Evolutionary conservation across 352 stramenopile genomes (phyloP).

Genomic region (Pythium monospermum): DNA sequence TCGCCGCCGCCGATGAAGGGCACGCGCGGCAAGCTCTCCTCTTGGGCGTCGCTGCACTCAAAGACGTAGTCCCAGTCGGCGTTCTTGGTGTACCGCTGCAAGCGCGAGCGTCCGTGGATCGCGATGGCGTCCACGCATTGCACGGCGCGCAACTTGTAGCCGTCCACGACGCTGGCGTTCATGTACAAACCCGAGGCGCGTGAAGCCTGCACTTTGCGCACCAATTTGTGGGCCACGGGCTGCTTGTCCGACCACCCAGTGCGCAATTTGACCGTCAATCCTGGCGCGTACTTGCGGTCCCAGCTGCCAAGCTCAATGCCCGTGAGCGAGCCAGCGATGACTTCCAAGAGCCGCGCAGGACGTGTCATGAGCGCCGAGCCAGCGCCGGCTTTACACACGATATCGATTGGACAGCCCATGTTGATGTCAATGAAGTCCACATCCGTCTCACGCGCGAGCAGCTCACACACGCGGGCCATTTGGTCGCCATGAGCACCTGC

Average conservation of each 20-base stretch:
- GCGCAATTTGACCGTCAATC: constrained; percentile 98
- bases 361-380: constrained; percentile 94
- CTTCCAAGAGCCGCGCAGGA: constrained; percentile 83
- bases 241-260: constrained; percentile 96
- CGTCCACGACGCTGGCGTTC: constrained; percentile 70
- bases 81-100: constrained; percentile 97
- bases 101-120: constrained; percentile 95
- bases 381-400: constrained; percentile 84
- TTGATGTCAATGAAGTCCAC: constrained; percentile 99
- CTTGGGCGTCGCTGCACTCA: constrained; percentile 75
- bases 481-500: constrained; percentile 91
- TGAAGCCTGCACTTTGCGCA: constrained; percentile 85
- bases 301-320: constrained; percentile 68
- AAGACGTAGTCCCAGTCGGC: constrained; percentile 99
- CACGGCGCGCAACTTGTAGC: constrained; percentile 64
- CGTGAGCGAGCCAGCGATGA: constrained; percentile 87
- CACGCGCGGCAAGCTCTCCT: constrained; percentile 35
- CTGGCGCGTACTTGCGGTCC: constrained; percentile 33
- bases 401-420: constrained; percentile 98
- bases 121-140: constrained; percentile 73
- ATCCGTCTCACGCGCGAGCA: constrained; percentile 90
- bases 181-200: constrained; percentile 60
- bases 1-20: constrained; percentile 93
- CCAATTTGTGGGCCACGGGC: constrained; percentile 92
- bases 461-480: constrained; percentile 89